phyloP scores from a whole-genome alignment of 2,329 filamentous ascomycete species.

The Aureobasidium sp. region DNA sequence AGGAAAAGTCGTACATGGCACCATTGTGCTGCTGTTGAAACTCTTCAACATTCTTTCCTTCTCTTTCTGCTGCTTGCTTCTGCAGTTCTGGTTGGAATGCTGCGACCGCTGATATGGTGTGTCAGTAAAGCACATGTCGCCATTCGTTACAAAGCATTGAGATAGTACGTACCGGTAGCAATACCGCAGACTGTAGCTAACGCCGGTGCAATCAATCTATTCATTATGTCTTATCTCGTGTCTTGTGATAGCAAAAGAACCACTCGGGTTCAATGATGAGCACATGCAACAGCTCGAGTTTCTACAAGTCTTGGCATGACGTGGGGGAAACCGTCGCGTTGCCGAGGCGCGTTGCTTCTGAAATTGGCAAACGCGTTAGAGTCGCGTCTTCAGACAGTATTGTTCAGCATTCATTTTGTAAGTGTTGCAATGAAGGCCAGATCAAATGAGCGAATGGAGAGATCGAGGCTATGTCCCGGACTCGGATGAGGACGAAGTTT shows the following conservation, averaged over 20 bases:
- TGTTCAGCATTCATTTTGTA: background rate
- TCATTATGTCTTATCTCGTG: background rate
- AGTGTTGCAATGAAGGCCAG: background rate
- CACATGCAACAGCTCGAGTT: background rate
- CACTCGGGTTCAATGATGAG: conserved; percentile 6
- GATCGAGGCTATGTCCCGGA: conserved; percentile 44
- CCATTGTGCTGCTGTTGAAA: conserved; percentile 20
- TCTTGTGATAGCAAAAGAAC: background rate
- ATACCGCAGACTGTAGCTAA: conserved; percentile 20
- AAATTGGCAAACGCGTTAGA: background rate
- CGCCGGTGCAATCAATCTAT: conserved; percentile 6
- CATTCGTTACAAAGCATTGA: background rate
- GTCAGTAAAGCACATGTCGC: background rate
- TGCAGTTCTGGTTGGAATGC: conserved; percentile 27
- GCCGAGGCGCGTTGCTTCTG: background rate
- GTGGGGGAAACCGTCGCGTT: background rate
- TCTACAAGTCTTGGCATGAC: background rate
- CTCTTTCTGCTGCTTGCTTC: conserved; percentile 23
- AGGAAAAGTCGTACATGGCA: background rate
- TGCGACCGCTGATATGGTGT: conserved; percentile 21
- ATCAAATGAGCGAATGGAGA: conserved; percentile 44
- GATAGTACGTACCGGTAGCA: conserved; percentile 18
- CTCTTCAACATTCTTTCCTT: background rate
- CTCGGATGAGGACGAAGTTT: conserved; percentile 42
- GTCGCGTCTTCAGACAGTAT: background rate